Evolutionary conservation across 1,284 basidiomycete genomes (phyloP).

Genomic region (Moesziomyces parantarcticus): DNA sequence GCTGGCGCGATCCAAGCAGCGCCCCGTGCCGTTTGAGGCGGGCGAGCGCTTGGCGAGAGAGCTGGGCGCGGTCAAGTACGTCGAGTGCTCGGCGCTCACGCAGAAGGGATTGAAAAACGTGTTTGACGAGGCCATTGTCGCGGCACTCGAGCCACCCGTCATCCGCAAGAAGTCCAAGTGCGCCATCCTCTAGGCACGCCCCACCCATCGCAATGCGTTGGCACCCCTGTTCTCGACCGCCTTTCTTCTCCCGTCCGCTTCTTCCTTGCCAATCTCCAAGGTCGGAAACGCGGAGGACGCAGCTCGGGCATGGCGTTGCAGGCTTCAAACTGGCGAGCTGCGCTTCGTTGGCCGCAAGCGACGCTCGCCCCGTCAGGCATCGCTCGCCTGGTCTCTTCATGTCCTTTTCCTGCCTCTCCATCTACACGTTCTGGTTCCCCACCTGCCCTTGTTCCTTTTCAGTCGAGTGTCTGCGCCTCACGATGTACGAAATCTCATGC

Average conservation of each 20-base stretch:
- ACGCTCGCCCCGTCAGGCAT: no score
- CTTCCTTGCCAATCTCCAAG: no score
- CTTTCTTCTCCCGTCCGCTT: background rate
- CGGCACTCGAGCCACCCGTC: constrained; percentile 94
- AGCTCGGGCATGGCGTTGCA: no score
- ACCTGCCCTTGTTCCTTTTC: constrained; percentile 4
- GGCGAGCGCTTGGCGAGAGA: constrained; percentile 95
- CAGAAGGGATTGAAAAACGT: constrained; percentile 99
- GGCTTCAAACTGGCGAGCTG: no score
- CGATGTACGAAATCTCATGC: constrained; percentile 43
- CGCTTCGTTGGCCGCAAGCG: no score
- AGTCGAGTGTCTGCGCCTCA: constrained; percentile 20
- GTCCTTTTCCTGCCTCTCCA: background rate
- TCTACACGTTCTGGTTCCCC: constrained; percentile 3
- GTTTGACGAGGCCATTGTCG: constrained; percentile 99
- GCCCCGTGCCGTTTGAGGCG: constrained; percentile 85
- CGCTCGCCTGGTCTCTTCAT: no score
- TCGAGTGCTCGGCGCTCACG: constrained; percentile 97
- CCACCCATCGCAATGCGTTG: constrained; percentile 12
- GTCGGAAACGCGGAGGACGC: no score
- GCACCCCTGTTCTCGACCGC: constrained; percentile 8
- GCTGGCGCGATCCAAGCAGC: constrained; percentile 92
- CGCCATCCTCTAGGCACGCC: constrained; percentile 77
- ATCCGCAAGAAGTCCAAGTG: constrained; percentile 82
- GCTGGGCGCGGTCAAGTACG: constrained; percentile 97